Evolutionary conservation across 2,329 filamentous ascomycete species (phyloP), one percentile per base, ranked within the genome.

Genomic region (Hypoxylon sp.): DNA sequence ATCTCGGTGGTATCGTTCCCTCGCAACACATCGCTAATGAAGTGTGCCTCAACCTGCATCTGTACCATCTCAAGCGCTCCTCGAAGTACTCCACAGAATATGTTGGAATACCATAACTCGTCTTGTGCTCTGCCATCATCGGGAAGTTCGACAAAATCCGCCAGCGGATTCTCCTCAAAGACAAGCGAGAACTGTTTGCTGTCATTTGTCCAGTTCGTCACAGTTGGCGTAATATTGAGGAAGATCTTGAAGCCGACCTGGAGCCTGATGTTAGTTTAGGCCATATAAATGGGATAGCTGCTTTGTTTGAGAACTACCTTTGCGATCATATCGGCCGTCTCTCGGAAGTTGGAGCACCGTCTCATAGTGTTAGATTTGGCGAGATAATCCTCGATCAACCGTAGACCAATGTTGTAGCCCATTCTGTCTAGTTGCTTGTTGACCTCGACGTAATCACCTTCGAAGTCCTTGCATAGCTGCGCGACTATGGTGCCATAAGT

Each of bases 221-320:
- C 90, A 6, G 90, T 91, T 0, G 96, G 96, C 3, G 94, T 96
- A 73, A 97, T 94, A 76, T 99, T 99, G 66, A 99, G 88, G 79
- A 99, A 99, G 71, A 99, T 97, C 82, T 99, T 98, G 83, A 99
- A 99, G 61, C 96, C 96, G 70, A 99, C 91, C 92, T 97, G 70
- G 65, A 48, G 4, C 50, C 41, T 39, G 9, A 46, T 27, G 65
- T 78, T 60, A 76, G 74, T 46, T 30, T 11, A 50, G 47, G 52
- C 34, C 57, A 63, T 19, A 14, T 2, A 34, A 27, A 29, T 14
- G 19, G 14, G 23, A 16, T 3, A 23, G 19, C 50, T 46, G 16
- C 23, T 53, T 51, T 7, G 2, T 12, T 16, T 37, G 6, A 7
- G 8, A 52, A 78, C 16, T 78, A 95, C 94, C 85, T 95, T 96